phyloP scores from a whole-genome alignment of 2,329 filamentous ascomycete species.

The Venturia nashicola region DNA sequence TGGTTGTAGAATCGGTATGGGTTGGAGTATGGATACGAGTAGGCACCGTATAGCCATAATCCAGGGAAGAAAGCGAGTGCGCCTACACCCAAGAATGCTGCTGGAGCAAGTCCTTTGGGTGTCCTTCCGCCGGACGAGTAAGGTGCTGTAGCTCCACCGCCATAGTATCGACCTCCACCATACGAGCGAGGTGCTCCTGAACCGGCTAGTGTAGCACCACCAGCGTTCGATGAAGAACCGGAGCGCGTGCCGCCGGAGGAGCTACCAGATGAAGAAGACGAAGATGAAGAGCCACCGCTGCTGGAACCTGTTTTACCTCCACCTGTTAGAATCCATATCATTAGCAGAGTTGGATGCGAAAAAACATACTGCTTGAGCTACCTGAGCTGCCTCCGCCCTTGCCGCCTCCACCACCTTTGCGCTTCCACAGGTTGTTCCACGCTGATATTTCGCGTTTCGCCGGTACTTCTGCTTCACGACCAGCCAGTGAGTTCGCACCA shows the following conservation, averaged over 20 bases:
- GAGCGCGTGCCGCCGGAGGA: constrained; percentile 14
- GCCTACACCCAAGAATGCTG: constrained; percentile 33
- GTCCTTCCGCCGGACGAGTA: constrained; percentile 44
- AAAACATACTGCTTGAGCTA: constrained; percentile 9
- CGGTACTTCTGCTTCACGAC: neutral
- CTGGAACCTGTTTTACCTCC: constrained; percentile 6
- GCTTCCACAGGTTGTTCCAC: constrained; percentile 28
- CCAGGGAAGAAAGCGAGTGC: constrained; percentile 49
- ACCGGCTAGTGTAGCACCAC: constrained; percentile 40
- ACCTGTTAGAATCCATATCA: neutral
- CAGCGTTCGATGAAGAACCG: constrained; percentile 18
- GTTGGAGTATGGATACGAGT: constrained; percentile 47
- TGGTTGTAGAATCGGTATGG: constrained; percentile 41
- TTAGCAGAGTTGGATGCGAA: constrained; percentile 11
- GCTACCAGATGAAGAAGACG: neutral
- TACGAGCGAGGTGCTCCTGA: constrained; percentile 45
- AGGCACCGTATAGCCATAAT: constrained; percentile 51
- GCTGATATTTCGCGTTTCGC: constrained; percentile 3
- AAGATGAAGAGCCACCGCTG: neutral
- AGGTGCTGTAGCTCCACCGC: constrained; percentile 49
- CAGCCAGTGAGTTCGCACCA: constrained; percentile 1
- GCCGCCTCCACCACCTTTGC: constrained; percentile 34
- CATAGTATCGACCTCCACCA: constrained; percentile 53
- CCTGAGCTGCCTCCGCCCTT: constrained; percentile 18
- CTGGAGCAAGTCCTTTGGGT: constrained; percentile 38